A percentile compares a stretch with the other conserved stretches of the same genome.
phyloP scores from a whole-genome alignment of 2,329 filamentous ascomycete genomes.

The Phoma sp. region DNA sequence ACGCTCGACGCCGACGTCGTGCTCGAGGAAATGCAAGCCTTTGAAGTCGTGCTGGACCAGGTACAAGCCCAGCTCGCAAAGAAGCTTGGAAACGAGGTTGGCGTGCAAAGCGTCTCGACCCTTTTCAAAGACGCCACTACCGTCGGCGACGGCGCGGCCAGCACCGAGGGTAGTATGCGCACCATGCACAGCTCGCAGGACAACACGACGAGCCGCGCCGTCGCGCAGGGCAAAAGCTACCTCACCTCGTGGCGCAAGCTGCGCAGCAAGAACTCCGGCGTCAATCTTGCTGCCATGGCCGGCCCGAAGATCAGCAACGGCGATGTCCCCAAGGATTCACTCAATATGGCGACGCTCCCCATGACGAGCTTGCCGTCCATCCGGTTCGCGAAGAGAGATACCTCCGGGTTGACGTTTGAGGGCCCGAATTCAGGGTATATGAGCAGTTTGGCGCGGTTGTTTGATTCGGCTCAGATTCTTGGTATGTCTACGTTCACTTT shows the following conservation, averaged over 20 bases:
- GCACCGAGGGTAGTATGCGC: constrained; percentile 30
- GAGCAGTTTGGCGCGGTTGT: constrained; percentile 85
- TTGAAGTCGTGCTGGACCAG: constrained; percentile 86
- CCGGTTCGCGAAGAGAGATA: constrained; percentile 74
- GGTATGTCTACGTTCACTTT: constrained; percentile 66
- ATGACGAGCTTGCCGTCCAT: constrained; percentile 80
- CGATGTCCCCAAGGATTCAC: constrained; percentile 62
- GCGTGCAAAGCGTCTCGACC: constrained; percentile 74
- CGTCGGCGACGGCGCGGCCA: constrained; percentile 38
- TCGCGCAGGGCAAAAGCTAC: constrained; percentile 68
- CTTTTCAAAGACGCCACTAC: constrained; percentile 75
- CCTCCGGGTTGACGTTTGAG: constrained; percentile 72
- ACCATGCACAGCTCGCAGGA: constrained; percentile 40
- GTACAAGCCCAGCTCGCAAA: constrained; percentile 78
- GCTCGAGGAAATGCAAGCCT: constrained; percentile 88
- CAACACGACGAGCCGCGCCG: constrained; percentile 42
- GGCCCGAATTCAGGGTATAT: constrained; percentile 93
- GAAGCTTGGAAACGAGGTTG: constrained; percentile 92
- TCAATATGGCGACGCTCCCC: constrained; percentile 61
- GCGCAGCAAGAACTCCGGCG: constrained; percentile 83
- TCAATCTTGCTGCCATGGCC: constrained; percentile 58
- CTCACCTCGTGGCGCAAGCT: constrained; percentile 90
- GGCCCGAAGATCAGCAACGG: constrained; percentile 49
- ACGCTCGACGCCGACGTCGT: constrained; percentile 90
- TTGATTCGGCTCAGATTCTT: constrained; percentile 90